Base-by-base conservation (phyloP, 1,139 yeast genomes). In the Yamadazyma conglobata region DNA sequence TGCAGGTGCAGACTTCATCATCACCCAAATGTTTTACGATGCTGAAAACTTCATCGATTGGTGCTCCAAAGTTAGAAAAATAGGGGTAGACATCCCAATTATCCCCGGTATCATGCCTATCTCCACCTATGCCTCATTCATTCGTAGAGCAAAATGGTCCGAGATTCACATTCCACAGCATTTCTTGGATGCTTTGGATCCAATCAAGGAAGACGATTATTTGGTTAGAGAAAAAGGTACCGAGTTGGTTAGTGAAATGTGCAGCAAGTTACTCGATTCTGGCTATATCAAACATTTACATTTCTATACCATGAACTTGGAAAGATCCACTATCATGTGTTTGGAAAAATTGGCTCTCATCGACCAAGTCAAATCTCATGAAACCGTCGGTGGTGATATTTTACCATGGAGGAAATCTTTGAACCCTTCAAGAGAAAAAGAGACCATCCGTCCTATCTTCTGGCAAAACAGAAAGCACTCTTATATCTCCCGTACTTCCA, bases 61-160 rank as follows among this genome's bases (percentile, higher is more conserved):
- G 98, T 88, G 94, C 48, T 57, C 67, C 15, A 61, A 68, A 41
- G 73, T 93, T 38, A 73, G 93, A 43, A 77, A 70, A 19, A 68
- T 70, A 19, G 97, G 96, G n/a, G 73, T 91, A 42, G 69, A 69
- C 27, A 78, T 85, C 34, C 97, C 97, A 23, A 85, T 91, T 45
- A 83, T 91, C 39, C 98, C 98, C 1, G 98, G 98, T 15, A 88
- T 91, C 57, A 91, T 91, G 98, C 98, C 98, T 14, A 89, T 91
- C 40, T 81, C 95, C 12, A 87, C 96, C 7, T 89, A 89, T 60
- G 86, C 94, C 21, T 79, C 96, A 4, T 91, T 91, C 53, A 60
- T 87, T 43, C 80, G 98, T 61, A 77, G 98, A 52, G 96, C 96
- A 10, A 80, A 78, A 37, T 91, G 97, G 98, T 87, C 95, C 34